Conservation (phyloP, 2,329 filamentous ascomycete species). For the Aspergillus sp. region DNA sequence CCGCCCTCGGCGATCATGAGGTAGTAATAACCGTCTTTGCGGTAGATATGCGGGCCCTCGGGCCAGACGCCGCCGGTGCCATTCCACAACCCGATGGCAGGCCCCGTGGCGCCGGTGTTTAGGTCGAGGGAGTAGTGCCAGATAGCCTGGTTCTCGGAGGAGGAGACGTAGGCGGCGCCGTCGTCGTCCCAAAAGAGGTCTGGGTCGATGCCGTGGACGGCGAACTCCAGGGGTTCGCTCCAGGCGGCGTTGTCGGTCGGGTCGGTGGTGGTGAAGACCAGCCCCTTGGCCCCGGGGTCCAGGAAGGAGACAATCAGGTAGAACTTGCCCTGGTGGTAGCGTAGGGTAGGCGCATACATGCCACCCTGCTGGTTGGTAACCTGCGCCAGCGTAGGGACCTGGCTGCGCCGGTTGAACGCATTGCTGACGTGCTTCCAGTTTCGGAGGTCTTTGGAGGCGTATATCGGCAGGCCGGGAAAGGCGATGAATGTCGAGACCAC, state of each 20-base stretch:
- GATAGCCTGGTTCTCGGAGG: constrained; percentile 7
- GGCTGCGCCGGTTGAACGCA: constrained; percentile 25
- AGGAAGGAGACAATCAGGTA: constrained; percentile 36
- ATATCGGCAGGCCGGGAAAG: constrained; percentile 46
- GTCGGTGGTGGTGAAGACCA: constrained; percentile 15
- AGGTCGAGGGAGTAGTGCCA: constrained; percentile 26
- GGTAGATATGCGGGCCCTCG: constrained; percentile 31
- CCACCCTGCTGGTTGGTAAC: constrained; percentile 27
- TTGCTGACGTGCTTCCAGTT: constrained; percentile 19
- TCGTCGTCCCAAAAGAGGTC: constrained; percentile 23
- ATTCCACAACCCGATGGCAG: constrained; percentile 37
- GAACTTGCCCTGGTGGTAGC: constrained; percentile 39
- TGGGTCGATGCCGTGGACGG: constrained; percentile 15
- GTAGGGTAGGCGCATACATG: constrained; percentile 41
- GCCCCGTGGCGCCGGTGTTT: constrained; percentile 15
- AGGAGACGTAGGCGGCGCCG: constrained; percentile 12
- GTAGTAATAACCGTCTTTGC: constrained; percentile 31
- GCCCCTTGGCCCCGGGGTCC: constrained; percentile 8
- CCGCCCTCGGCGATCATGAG: constrained; percentile 26
- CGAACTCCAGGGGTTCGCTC: constrained; percentile 13
- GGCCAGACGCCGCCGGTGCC: constrained; percentile 44
- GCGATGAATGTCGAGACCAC: constrained; percentile 44
- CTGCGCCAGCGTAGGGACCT: constrained; percentile 34
- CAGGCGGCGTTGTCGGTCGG: constrained; percentile 13
- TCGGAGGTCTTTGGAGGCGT: constrained; percentile 42